Evolutionary conservation across 2,329 filamentous ascomycete species (phyloP).

Genomic region (Aspergillus sp.): DNA sequence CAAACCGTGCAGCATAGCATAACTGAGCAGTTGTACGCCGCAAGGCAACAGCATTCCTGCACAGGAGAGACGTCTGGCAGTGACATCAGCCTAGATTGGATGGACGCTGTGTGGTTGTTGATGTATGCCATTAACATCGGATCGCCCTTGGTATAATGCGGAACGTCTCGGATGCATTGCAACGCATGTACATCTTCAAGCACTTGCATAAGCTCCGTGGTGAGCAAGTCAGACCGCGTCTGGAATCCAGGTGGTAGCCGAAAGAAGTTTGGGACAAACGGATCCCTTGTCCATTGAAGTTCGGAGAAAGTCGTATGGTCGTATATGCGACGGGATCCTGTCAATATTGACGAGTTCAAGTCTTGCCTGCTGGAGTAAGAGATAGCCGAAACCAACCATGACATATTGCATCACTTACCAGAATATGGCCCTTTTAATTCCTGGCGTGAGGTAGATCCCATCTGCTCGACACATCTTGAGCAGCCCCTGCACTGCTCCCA

Average conservation of each 20-base stretch:
- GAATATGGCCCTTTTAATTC: slow-evolving; percentile 5
- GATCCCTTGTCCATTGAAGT: neutral
- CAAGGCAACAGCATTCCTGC: slow-evolving; percentile 5
- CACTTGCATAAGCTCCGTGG: neutral
- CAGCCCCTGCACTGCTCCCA: slow-evolving; percentile 5
- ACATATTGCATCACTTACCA: neutral
- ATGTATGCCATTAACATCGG: neutral
- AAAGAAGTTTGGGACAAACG: neutral
- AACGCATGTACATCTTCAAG: slow-evolving; percentile 3
- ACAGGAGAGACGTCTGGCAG: neutral
- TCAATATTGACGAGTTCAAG: slow-evolving; percentile 1
- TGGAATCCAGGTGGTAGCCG: neutral
- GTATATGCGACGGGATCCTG: neutral
- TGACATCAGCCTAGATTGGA: neutral
- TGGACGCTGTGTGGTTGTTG: slow-evolving; percentile 4
- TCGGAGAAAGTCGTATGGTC: neutral
- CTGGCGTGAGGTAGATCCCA: slow-evolving; percentile 1
- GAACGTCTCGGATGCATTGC: slow-evolving; percentile 2
- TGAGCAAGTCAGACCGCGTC: neutral
- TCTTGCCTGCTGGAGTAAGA: slow-evolving; percentile 1
- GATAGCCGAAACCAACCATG: neutral
- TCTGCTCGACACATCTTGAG: neutral
- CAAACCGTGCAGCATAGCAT: slow-evolving; percentile 7
- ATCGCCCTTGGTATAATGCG: neutral
- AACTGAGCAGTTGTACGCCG: slow-evolving; percentile 2